Evolutionary conservation across 1,139 yeast genomes (phyloP).

Genomic region (Zygosaccharomyces sapae): DNA sequence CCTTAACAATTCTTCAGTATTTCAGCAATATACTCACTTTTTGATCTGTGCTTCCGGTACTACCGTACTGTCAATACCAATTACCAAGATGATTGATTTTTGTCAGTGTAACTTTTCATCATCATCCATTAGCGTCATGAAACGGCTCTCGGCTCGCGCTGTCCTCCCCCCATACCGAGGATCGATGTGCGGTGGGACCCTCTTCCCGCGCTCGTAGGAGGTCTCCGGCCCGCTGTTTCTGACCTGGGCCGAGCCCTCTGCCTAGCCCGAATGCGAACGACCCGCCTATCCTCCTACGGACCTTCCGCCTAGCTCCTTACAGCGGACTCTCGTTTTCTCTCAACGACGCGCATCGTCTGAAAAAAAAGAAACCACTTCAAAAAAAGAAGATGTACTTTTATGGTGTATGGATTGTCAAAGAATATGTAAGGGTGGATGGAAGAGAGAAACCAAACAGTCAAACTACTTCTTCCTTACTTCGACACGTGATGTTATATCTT

Average conservation of each 20-base stretch:
- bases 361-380: background rate
- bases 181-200: background rate
- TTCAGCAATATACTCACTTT: conserved; percentile 4
- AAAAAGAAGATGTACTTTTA: no score
- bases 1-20: background rate
- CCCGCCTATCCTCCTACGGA: background rate
- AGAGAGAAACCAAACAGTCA: no score
- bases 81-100: conserved; percentile 1
- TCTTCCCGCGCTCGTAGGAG: background rate
- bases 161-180: conserved; percentile 1
- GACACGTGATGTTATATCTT: no score
- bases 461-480: no score
- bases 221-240: background rate
- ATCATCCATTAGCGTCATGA: conserved; percentile 3
- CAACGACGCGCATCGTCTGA: background rate
- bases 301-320: background rate
- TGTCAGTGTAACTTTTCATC: conserved; percentile 4
- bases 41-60: conserved; percentile 7
- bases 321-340: background rate
- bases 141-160: conserved; percentile 3
- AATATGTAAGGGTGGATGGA: no score
- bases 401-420: no score
- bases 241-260: background rate
- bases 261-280: background rate
- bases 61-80: conserved; percentile 4